Evolutionary conservation across 1,139 yeast genomes (phyloP).

Genomic region (Debaryomyces coudertii): DNA sequence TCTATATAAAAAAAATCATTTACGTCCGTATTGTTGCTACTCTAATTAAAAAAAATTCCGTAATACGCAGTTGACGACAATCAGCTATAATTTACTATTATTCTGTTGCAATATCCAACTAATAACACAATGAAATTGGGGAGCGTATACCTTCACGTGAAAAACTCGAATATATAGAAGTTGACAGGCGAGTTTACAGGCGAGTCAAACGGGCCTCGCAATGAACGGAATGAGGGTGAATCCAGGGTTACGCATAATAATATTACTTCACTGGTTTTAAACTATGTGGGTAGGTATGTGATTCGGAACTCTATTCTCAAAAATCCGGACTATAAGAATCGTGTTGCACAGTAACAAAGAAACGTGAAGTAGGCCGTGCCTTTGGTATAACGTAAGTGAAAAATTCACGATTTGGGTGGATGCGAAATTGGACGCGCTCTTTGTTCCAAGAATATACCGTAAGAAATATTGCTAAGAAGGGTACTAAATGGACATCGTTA

Average conservation of each 20-base stretch:
- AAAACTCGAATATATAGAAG: not conserved
- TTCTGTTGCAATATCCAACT: not conserved
- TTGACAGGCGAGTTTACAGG: not conserved
- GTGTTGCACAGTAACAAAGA: not conserved
- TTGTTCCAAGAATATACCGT: constrained; percentile 5
- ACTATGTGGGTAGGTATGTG: not conserved
- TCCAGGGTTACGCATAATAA: not conserved
- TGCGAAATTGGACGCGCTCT: constrained; percentile 8
- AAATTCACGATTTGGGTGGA: constrained; percentile 8
- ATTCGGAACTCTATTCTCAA: not conserved
- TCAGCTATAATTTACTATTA: not conserved
- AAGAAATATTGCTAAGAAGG: constrained; percentile 7
- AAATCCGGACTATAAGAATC: not conserved
- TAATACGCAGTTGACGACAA: not conserved
- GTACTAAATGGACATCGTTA: not conserved
- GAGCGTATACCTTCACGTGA: not conserved
- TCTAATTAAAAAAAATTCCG: constrained; percentile 4
- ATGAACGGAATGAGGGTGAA: not conserved
- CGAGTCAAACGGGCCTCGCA: not conserved
- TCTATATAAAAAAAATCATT: constrained; percentile 1
- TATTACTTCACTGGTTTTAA: not conserved
- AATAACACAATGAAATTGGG: not conserved
- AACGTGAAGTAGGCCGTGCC: constrained; percentile 9
- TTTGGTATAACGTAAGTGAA: constrained; percentile 1
- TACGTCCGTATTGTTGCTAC: not conserved